Percentiles rank a stretch among this genome's conserved stretches.
These are phyloP conservation scores for Ustilago lituana DNA, from an alignment of 1,284 basidiomycete genomes.

Conservation along the genomic window DNA sequence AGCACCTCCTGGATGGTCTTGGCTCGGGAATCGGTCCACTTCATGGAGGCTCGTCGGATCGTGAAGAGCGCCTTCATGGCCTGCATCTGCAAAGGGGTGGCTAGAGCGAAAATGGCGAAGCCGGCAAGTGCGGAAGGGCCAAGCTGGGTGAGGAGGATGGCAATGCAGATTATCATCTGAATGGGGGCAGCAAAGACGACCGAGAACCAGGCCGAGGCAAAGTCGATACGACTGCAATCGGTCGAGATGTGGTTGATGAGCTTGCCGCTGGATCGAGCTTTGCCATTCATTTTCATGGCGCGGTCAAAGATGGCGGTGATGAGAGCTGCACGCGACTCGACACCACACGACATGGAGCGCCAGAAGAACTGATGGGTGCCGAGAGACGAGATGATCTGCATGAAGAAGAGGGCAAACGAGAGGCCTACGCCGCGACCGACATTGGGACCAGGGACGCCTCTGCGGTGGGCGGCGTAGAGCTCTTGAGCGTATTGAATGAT, in stretches of 20 bases:
- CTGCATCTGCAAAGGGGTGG: conserved; percentile 75
- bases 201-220: conserved; percentile 81
- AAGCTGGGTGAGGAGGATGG: conserved; percentile 77
- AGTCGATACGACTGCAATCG: conserved; percentile 89
- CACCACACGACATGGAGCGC: conserved; percentile 69
- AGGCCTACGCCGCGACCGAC: conserved; percentile 59
- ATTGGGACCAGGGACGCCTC: conserved; percentile 23
- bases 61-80: conserved; percentile 81
- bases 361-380: conserved; percentile 84
- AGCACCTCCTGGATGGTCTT: conserved; percentile 66
- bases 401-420: conserved; percentile 72
- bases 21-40: conserved; percentile 80
- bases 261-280: conserved; percentile 83
- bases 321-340: conserved; percentile 83
- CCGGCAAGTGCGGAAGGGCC: conserved; percentile 84
- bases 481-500: conserved; percentile 58
- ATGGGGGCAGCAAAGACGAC: conserved; percentile 79
- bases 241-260: conserved; percentile 93
- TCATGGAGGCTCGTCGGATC: conserved; percentile 80
- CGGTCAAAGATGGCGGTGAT: conserved; percentile 88
- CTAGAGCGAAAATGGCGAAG: conserved; percentile 78
- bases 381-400: conserved; percentile 78
- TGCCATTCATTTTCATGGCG: conserved; percentile 80
- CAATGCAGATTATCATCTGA: conserved; percentile 69
- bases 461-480: conserved; percentile 33